phyloP scores from a whole-genome alignment of 495 filamentous ascomycete species.

The Podospora tetraspora region DNA sequence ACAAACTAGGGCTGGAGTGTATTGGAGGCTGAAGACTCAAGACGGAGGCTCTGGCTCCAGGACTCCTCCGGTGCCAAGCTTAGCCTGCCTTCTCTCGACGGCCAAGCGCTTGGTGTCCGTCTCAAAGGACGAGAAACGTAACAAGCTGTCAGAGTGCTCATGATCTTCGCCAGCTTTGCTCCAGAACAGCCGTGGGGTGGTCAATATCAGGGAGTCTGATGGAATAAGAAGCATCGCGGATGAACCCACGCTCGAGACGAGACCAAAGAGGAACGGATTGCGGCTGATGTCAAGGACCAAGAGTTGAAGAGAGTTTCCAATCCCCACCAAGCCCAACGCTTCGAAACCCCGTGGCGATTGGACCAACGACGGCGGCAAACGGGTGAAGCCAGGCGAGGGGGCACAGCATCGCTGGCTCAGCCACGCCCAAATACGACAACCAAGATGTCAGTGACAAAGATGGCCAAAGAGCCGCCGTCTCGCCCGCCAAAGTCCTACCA shows the following conservation, averaged over 20 bases:
- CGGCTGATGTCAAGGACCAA: not conserved
- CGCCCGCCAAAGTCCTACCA: constrained; percentile 27
- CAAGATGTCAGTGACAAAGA: not conserved
- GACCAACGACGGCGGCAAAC: not conserved
- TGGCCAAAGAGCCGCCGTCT: constrained; percentile 11
- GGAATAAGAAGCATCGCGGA: not conserved
- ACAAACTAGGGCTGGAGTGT: too few relatives aligned
- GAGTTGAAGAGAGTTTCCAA: not conserved
- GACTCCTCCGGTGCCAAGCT: not conserved
- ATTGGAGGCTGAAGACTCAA: too few relatives aligned
- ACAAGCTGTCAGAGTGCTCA: not conserved
- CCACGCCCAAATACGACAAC: constrained; percentile 17
- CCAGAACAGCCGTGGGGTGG: not conserved
- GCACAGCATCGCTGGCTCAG: constrained; percentile 25
- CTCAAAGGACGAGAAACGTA: not conserved
- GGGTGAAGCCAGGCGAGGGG: constrained; percentile 8
- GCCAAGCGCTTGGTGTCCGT: not conserved
- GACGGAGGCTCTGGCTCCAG: too few relatives aligned
- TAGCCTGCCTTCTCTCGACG: not conserved
- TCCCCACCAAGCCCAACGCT: not conserved
- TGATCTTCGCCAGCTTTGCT: not conserved
- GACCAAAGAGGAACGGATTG: not conserved
- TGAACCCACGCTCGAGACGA: not conserved
- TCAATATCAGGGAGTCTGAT: not conserved
- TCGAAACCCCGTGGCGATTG: not conserved